These are phyloP conservation scores for Albugo candida DNA, from an alignment of 352 stramenopile species.

Conservation along the genomic window DNA sequence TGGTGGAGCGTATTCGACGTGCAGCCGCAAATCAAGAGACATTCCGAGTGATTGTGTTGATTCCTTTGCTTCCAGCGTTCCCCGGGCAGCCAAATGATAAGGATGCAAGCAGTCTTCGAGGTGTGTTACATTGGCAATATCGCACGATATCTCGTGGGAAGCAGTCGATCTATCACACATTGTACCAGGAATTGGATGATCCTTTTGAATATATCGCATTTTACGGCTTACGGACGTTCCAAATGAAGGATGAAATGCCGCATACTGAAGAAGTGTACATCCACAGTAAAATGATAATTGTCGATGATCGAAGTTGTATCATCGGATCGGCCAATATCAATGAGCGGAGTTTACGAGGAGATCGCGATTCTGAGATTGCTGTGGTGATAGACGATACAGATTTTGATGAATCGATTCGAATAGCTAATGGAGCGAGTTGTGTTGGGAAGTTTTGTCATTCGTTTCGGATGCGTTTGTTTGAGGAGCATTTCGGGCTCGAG, in stretches of 20 bases:
- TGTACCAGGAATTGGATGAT: constrained; percentile 55
- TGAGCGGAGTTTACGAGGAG: constrained; percentile 70
- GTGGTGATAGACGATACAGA: constrained; percentile 65
- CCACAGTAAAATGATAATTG: constrained; percentile 84
- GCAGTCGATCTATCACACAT: constrained; percentile 61
- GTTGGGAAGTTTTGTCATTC: constrained; percentile 70
- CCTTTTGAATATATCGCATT: constrained; percentile 80
- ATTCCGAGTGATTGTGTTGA: constrained; percentile 72
- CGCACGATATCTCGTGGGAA: constrained; percentile 65
- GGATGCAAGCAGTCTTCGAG: constrained; percentile 55
- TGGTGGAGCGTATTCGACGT: constrained; percentile 54
- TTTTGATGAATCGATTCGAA: constrained; percentile 28
- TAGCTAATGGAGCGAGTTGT: constrained; percentile 20
- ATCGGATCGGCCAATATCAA: constrained; percentile 79
- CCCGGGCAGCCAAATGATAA: constrained; percentile 60
- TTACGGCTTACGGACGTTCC: constrained; percentile 56
- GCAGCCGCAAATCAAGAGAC: constrained; percentile 63
- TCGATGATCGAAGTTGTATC: constrained; percentile 59
- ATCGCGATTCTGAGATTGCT: constrained; percentile 77
- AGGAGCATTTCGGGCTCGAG: constrained; percentile 59
- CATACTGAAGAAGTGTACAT: constrained; percentile 73
- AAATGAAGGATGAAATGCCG: constrained; percentile 14
- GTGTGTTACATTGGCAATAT: constrained; percentile 80
- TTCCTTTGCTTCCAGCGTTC: constrained; percentile 69
- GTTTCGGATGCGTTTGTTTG: constrained; percentile 75